phyloP scores from a whole-genome alignment of 2,329 filamentous ascomycete genomes.

The Claviceps sp. region DNA sequence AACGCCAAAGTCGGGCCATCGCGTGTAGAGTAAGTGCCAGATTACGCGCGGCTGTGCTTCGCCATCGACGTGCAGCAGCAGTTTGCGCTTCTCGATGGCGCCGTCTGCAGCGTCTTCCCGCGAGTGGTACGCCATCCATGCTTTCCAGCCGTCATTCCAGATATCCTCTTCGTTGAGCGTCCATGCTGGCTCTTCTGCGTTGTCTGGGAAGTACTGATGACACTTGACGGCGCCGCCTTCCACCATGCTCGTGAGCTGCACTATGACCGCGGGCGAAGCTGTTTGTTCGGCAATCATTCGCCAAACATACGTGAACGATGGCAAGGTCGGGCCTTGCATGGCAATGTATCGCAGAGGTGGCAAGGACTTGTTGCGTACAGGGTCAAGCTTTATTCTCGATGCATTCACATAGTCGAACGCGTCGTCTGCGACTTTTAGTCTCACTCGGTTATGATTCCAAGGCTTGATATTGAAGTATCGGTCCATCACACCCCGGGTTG shows the following conservation, averaged over 20 bases:
- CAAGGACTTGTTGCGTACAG: conserved; percentile 23
- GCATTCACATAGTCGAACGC: conserved; percentile 73
- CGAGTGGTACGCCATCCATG: conserved; percentile 53
- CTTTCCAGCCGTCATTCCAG: conserved; percentile 54
- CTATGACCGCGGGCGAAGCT: conserved; percentile 60
- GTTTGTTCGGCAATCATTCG: conserved; percentile 84
- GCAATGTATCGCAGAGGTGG: conserved; percentile 61
- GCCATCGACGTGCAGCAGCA: conserved; percentile 43
- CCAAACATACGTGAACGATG: conserved; percentile 74
- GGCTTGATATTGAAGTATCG: conserved; percentile 84
- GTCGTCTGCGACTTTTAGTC: conserved; percentile 61
- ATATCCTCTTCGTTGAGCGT: conserved; percentile 49
- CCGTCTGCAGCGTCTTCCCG: conserved; percentile 41
- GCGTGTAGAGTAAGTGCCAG: conserved; percentile 74
- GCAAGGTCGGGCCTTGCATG: conserved; percentile 77
- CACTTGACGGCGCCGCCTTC: conserved; percentile 74
- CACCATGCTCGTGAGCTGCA: conserved; percentile 87
- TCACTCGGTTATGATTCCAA: conserved; percentile 76
- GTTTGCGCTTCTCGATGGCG: conserved; percentile 60
- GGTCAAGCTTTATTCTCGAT: conserved; percentile 50
- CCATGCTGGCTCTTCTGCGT: conserved; percentile 36
- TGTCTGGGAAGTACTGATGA: conserved; percentile 69
- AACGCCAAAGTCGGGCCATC: conserved; percentile 84
- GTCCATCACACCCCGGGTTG: conserved; percentile 40
- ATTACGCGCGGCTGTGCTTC: conserved; percentile 43